These are phyloP conservation scores for Venturia effusa DNA, from an alignment of 2,329 filamentous ascomycete genomes.

Conservation along the genomic window DNA sequence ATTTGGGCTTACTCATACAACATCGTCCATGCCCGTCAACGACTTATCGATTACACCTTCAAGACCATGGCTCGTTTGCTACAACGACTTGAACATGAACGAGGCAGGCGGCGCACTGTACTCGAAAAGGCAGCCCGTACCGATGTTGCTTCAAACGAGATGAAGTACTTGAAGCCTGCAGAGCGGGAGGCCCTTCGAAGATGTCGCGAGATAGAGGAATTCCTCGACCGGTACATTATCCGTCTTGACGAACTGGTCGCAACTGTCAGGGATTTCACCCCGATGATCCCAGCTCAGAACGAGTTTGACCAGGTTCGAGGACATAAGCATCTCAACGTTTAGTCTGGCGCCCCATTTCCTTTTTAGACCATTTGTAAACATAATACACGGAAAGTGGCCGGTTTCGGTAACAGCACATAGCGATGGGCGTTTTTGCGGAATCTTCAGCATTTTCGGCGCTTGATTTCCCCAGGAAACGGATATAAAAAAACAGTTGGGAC, in stretches of 20 bases:
- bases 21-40: slow-evolving; percentile 55
- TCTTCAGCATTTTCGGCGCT: not conserved
- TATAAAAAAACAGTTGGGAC: not conserved
- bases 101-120: slow-evolving; percentile 58
- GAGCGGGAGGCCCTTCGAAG: slow-evolving; percentile 60
- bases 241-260: slow-evolving; percentile 78
- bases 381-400: not conserved
- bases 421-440: slow-evolving; percentile 3
- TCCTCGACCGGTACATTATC: slow-evolving; percentile 67
- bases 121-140: slow-evolving; percentile 73
- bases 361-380: not conserved
- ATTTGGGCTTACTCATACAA: slow-evolving; percentile 93
- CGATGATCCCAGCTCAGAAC: slow-evolving; percentile 6
- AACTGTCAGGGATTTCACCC: slow-evolving; percentile 56
- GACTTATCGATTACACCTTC: slow-evolving; percentile 72
- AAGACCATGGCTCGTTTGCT: slow-evolving; percentile 80
- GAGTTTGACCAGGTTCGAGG: slow-evolving; percentile 1
- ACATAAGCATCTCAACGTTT: not conserved
- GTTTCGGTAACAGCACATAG: not conserved
- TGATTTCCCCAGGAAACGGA: not conserved
- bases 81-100: slow-evolving; percentile 69
- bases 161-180: slow-evolving; percentile 59
- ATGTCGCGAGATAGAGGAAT: slow-evolving; percentile 53
- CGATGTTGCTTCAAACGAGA: slow-evolving; percentile 72
- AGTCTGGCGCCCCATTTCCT: not conserved